These are phyloP conservation scores for Barbarea vulgaris DNA, from an alignment of 345 rosid species.

Conservation along the genomic window DNA sequence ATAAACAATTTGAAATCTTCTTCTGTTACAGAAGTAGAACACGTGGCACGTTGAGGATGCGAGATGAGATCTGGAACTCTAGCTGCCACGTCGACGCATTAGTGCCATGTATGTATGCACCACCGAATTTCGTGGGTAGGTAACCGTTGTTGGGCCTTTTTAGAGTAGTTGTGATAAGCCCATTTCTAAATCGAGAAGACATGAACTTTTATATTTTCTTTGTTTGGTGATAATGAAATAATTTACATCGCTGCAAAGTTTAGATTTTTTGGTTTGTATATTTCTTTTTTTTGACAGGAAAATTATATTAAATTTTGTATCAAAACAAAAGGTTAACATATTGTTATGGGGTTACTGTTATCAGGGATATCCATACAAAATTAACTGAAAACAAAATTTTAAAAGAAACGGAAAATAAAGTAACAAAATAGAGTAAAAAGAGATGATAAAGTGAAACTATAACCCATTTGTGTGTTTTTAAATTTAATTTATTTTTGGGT, in stretches of 20 bases:
- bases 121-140: not conserved
- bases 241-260: not conserved
- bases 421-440: not conserved
- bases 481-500: not conserved
- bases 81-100: slow-evolving; percentile 34
- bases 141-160: not conserved
- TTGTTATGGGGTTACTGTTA: not conserved
- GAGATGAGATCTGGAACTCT: slow-evolving; percentile 30
- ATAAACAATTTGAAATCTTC: slow-evolving; percentile 13
- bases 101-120: not conserved
- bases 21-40: not conserved
- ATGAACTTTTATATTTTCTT: too few species aligned
- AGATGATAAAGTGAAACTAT: not conserved
- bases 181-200: not conserved
- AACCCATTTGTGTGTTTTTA: not conserved
- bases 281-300: not conserved
- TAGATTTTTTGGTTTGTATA: not conserved
- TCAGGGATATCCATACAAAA: not conserved
- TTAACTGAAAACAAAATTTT: not conserved
- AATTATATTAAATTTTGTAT: slow-evolving; percentile 1
- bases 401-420: not conserved
- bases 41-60: slow-evolving; percentile 33
- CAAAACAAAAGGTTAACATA: not conserved
- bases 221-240: too few species aligned
- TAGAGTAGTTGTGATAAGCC: not conserved